These are phyloP conservation scores for Saccharomyces hybrid DNA, from an alignment of 1,139 yeast species.

Conservation along the genomic window DNA sequence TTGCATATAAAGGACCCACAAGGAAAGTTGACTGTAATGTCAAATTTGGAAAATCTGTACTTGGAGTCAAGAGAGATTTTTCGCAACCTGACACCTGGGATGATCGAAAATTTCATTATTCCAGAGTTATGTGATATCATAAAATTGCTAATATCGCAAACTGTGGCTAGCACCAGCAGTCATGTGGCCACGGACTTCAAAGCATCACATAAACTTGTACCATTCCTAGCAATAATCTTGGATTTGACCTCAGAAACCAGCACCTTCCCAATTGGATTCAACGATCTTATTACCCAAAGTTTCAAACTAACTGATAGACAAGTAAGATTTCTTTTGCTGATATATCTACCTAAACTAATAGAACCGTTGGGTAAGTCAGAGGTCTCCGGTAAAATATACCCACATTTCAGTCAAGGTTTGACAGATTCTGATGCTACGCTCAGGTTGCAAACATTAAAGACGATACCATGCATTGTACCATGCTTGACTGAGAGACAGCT, in stretches of 20 bases:
- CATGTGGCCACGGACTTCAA: slow-evolving; percentile 21
- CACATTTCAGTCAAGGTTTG: slow-evolving; percentile 65
- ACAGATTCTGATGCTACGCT: slow-evolving; percentile 76
- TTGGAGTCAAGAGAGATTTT: slow-evolving; percentile 15
- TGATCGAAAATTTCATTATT: slow-evolving; percentile 53
- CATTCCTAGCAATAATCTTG: slow-evolving; percentile 22
- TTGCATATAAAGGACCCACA: slow-evolving; percentile 25
- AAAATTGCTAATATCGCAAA: slow-evolving; percentile 17
- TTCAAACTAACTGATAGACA: slow-evolving; percentile 70
- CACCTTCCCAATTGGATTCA: slow-evolving; percentile 40
- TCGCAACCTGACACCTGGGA: slow-evolving; percentile 42
- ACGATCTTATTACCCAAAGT: slow-evolving; percentile 58
- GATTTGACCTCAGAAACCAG: slow-evolving; percentile 15
- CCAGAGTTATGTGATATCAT: slow-evolving; percentile 55
- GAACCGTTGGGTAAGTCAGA: slow-evolving; percentile 49
- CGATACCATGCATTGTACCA: slow-evolving; percentile 56
- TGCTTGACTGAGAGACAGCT: slow-evolving; percentile 72
- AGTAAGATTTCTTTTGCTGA: slow-evolving; percentile 61
- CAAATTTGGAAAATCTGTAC: slow-evolving; percentile 20
- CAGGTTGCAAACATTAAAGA: slow-evolving; percentile 72
- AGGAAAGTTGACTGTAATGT: slow-evolving; percentile 22
- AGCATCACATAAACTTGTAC: slow-evolving; percentile 14
- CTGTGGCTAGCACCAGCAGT: slow-evolving; percentile 8
- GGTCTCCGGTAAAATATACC: slow-evolving; percentile 60
- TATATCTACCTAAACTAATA: slow-evolving; percentile 51